Conservation (phyloP, 257 asterid species). For the Primulina tabacum region DNA sequence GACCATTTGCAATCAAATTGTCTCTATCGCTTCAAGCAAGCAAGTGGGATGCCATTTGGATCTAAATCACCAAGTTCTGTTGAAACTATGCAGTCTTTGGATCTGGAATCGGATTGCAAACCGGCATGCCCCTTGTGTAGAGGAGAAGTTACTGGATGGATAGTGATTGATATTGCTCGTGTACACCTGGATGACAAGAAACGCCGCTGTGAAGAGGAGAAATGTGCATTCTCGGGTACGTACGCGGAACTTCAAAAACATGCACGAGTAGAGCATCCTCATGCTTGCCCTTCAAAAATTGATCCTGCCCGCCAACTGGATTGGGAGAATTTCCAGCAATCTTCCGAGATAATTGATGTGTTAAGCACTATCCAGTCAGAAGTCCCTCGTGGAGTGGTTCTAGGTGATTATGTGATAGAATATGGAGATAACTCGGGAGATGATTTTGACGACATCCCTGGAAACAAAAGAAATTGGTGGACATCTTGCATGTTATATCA, state of each 20-base stretch:
- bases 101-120: slow-evolving; percentile 36
- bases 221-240: slow-evolving; percentile 62
- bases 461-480: slow-evolving; percentile 81
- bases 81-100: slow-evolving; percentile 30
- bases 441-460: slow-evolving; percentile 63
- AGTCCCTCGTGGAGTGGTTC: slow-evolving; percentile 79
- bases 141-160: slow-evolving; percentile 80
- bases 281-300: slow-evolving; percentile 68
- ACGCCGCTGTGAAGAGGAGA: slow-evolving; percentile 72
- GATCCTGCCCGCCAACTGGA: slow-evolving; percentile 85
- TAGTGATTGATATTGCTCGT: slow-evolving; percentile 65
- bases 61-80: slow-evolving; percentile 35
- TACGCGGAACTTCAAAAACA: slow-evolving; percentile 66
- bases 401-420: slow-evolving; percentile 88
- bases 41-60: slow-evolving; percentile 44
- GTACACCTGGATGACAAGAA: slow-evolving; percentile 52
- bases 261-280: slow-evolving; percentile 70
- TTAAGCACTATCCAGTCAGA: slow-evolving; percentile 79
- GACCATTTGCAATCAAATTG: slow-evolving; percentile 79
- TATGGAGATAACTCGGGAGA: slow-evolving; percentile 81
- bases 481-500: slow-evolving; percentile 77
- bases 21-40: slow-evolving; percentile 72
- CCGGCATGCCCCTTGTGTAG: slow-evolving; percentile 79
- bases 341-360: slow-evolving; percentile 80
- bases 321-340: slow-evolving; percentile 88